Evolutionary conservation across 441 rosid species (phyloP).

Genomic region (Croton setiger): DNA sequence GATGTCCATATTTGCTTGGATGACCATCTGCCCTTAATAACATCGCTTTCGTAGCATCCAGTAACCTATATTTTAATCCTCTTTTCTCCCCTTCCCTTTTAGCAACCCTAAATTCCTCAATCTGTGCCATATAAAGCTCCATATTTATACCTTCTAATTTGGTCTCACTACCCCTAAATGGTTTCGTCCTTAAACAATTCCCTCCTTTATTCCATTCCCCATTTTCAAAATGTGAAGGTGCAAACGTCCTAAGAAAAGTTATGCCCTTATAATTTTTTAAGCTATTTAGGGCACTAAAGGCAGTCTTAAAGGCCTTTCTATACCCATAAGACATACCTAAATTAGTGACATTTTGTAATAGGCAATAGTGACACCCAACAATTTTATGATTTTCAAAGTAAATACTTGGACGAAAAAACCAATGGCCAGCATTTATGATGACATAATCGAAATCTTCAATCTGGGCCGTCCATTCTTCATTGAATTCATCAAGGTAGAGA

Average conservation of each 20-base stretch:
- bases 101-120: constrained; percentile 62
- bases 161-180: constrained; percentile 52
- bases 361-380: constrained; percentile 69
- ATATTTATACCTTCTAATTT: constrained; percentile 52
- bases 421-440: constrained; percentile 71
- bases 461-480: constrained; percentile 65
- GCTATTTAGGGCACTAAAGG: constrained; percentile 41
- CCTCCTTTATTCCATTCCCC: constrained; percentile 81
- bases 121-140: constrained; percentile 53
- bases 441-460: constrained; percentile 43
- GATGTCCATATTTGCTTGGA: constrained; percentile 76
- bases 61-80: constrained; percentile 41
- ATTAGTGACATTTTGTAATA: constrained; percentile 51
- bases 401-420: constrained; percentile 77
- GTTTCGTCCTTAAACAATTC: constrained; percentile 66
- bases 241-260: constrained; percentile 60
- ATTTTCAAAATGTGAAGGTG: constrained; percentile 88
- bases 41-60: constrained; percentile 63
- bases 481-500: constrained; percentile 52
- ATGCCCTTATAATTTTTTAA: constrained; percentile 22
- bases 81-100: constrained; percentile 42
- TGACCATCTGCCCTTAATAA: constrained; percentile 80
- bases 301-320: constrained; percentile 61
- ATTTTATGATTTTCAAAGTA: constrained; percentile 55
- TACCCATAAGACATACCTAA: constrained; percentile 60